Conservation (phyloP, 306 rosid species). For the Prinsepia uniflora region DNA sequence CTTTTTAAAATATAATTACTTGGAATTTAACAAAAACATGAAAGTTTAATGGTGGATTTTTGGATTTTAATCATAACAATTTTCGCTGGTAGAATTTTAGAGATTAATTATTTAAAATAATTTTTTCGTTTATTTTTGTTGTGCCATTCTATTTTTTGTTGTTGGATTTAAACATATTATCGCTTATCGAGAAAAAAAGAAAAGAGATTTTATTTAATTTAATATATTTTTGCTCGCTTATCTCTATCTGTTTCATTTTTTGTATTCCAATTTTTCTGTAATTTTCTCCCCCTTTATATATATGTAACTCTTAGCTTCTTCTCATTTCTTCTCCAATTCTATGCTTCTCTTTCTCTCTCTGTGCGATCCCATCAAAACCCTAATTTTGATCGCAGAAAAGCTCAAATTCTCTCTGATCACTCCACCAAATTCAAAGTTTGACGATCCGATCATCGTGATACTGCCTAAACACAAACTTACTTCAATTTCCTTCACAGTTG, state of each 20-base stretch:
- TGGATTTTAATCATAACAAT: too few species aligned
- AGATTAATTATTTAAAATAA: too few species aligned
- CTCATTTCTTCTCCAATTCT: constrained; percentile 37
- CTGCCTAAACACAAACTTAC: constrained; percentile 21
- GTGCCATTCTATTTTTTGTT: neutral
- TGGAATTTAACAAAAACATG: too few species aligned
- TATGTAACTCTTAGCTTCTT: constrained; percentile 22
- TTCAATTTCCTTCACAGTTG: constrained; percentile 18
- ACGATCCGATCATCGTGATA: constrained; percentile 40
- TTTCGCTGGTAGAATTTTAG: too few species aligned
- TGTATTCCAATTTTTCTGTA: neutral
- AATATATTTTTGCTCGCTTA: neutral
- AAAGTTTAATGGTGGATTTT: too few species aligned
- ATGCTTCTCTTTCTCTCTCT: constrained; percentile 23
- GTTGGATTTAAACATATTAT: neutral
- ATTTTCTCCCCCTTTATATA: constrained; percentile 13
- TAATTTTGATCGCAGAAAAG: constrained; percentile 20
- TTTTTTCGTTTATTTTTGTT: too few species aligned
- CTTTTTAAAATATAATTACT: too few species aligned
- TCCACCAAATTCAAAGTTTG: constrained; percentile 20
- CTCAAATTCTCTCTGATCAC: constrained; percentile 6
- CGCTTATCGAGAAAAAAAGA: neutral
- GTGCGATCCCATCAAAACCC: constrained; percentile 34
- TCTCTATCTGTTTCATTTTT: neutral
- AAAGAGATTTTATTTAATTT: neutral